phyloP scores from a whole-genome alignment of 1,284 basidiomycete genomes.

The Garcileccinum viscosum region DNA sequence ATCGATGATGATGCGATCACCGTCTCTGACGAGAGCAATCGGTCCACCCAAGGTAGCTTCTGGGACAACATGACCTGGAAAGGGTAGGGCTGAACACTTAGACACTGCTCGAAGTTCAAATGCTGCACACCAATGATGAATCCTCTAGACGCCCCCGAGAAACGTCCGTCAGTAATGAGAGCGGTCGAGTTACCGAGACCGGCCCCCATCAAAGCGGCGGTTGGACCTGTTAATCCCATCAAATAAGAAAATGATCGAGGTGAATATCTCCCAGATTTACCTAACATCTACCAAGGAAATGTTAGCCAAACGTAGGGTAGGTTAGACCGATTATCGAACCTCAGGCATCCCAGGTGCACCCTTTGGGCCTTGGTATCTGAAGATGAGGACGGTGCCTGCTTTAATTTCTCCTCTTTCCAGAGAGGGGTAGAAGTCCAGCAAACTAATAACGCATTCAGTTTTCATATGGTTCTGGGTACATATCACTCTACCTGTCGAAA shows the following conservation, averaged over 20 bases:
- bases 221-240: constrained; percentile 64
- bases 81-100: constrained; percentile 5
- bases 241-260: constrained; percentile 7
- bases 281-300: constrained; percentile 50
- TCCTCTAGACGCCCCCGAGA: constrained; percentile 80
- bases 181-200: constrained; percentile 91
- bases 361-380: constrained; percentile 96
- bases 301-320: constrained; percentile 4
- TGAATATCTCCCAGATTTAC: constrained; percentile 35
- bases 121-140: constrained; percentile 66
- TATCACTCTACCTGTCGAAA: constrained; percentile 65
- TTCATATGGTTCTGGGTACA: background rate
- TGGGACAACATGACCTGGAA: constrained; percentile 85
- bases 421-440: constrained; percentile 84
- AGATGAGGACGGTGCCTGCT: constrained; percentile 84
- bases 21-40: constrained; percentile 93
- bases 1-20: constrained; percentile 86
- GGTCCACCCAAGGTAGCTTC: constrained; percentile 94
- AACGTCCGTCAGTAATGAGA: constrained; percentile 94
- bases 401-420: constrained; percentile 87
- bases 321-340: constrained; percentile 43
- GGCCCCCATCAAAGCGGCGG: constrained; percentile 91
- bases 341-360: constrained; percentile 99
- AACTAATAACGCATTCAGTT: constrained; percentile 48
- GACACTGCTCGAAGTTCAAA: background rate